A percentile compares a stretch with the other conserved stretches of the same genome.
These are phyloP conservation scores for Bruguiera gymnorhiza DNA, from an alignment of 345 rosid species.

Conservation along the genomic window DNA sequence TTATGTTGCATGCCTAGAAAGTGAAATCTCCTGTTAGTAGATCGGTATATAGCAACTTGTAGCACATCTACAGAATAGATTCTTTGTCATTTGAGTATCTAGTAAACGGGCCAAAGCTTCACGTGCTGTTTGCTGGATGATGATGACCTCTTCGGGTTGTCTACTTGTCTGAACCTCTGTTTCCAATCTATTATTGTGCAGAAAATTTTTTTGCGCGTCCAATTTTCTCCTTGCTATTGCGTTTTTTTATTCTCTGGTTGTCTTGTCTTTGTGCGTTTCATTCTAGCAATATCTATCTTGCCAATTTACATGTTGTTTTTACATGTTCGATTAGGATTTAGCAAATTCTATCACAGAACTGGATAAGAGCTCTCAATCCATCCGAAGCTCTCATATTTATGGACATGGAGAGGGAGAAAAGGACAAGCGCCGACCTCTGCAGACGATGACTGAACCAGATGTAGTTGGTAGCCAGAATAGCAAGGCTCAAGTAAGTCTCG, in stretches of 20 bases:
- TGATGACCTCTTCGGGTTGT: neutral
- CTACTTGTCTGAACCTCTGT: neutral
- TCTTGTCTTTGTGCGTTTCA: constrained; percentile 6
- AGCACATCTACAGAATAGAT: no score
- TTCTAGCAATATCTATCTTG: constrained; percentile 3
- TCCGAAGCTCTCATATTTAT: constrained; percentile 27
- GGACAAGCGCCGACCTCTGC: constrained; percentile 46
- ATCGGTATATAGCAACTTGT: no score
- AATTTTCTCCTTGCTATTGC: neutral
- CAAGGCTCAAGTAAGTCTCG: constrained; percentile 53
- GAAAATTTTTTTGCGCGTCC: neutral
- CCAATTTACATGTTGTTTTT: neutral
- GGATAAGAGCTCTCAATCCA: constrained; percentile 31
- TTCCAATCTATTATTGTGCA: neutral
- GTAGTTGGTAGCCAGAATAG: constrained; percentile 24
- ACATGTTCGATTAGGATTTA: constrained; percentile 36
- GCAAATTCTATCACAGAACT: constrained; percentile 32
- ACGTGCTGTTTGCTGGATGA: no score
- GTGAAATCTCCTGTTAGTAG: no score
- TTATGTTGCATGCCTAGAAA: no score
- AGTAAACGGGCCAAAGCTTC: no score
- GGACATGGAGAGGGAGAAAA: constrained; percentile 36
- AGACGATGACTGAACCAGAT: constrained; percentile 37
- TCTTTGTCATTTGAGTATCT: no score
- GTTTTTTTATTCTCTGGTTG: neutral